Percentiles rank a stretch among this genome's conserved stretches.
phyloP scores from a whole-genome alignment of 495 filamentous ascomycete genomes.

The Opeltia flavorubescens region DNA sequence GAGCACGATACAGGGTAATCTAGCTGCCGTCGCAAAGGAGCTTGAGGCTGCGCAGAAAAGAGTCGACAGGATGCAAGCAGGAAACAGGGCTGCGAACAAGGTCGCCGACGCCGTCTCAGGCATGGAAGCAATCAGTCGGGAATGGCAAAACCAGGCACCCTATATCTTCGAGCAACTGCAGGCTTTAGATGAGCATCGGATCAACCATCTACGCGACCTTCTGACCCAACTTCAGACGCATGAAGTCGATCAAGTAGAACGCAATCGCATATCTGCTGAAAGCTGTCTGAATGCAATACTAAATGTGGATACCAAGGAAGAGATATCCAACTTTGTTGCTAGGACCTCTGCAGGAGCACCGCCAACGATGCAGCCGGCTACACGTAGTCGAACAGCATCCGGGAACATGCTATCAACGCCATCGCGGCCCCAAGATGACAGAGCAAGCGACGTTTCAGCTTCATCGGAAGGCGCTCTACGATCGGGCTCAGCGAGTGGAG shows the following conservation, averaged over 20 bases:
- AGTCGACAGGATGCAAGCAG: constrained; percentile 75
- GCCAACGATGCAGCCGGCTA: constrained; percentile 12
- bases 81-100: constrained; percentile 65
- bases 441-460: constrained; percentile 44
- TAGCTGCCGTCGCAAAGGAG: constrained; percentile 67
- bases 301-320: constrained; percentile 74
- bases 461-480: neutral
- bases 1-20: constrained; percentile 66
- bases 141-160: constrained; percentile 93
- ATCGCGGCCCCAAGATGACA: constrained; percentile 32
- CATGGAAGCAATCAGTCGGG: constrained; percentile 59
- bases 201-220: constrained; percentile 85
- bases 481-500: neutral
- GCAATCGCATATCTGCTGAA: constrained; percentile 61
- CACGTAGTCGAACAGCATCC: constrained; percentile 29
- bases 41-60: constrained; percentile 76
- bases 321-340: constrained; percentile 75
- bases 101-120: constrained; percentile 61
- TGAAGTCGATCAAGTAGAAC: constrained; percentile 77
- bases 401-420: constrained; percentile 21
- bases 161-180: constrained; percentile 94
- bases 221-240: constrained; percentile 89
- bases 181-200: constrained; percentile 71
- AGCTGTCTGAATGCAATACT: constrained; percentile 71
- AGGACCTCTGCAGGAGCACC: constrained; percentile 23